These are phyloP conservation scores for Beauveria brongniartii DNA, from an alignment of 2,329 filamentous ascomycete genomes.

Conservation along the genomic window DNA sequence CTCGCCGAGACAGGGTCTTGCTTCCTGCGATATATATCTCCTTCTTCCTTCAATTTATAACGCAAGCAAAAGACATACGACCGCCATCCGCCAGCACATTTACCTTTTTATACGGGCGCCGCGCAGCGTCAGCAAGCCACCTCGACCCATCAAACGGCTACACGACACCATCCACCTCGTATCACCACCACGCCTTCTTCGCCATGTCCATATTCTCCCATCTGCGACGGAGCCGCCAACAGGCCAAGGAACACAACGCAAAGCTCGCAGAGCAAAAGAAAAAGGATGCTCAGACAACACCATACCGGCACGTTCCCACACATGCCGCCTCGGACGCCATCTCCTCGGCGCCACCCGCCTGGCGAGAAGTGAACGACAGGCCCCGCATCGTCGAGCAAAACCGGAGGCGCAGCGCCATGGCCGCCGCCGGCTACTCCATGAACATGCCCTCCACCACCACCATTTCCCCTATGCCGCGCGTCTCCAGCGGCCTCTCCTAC, in stretches of 20 bases:
- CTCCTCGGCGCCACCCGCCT: conserved; percentile 43
- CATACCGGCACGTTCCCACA: conserved; percentile 53
- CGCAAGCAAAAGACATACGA: not conserved
- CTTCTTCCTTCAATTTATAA: not conserved
- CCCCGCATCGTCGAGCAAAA: conserved; percentile 42
- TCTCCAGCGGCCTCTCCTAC: conserved; percentile 38
- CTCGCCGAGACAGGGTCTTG: not conserved
- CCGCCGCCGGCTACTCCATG: conserved; percentile 29
- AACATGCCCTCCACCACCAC: conserved; percentile 20
- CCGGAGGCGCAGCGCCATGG: conserved; percentile 40
- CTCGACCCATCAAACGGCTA: not conserved
- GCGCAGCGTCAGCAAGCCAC: conserved; percentile 2
- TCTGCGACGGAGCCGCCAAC: conserved; percentile 43
- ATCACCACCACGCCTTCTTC: not conserved
- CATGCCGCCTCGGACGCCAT: conserved; percentile 54
- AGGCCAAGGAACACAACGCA: conserved; percentile 45
- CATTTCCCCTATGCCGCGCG: conserved; percentile 29
- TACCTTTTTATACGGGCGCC: not conserved
- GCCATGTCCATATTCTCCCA: conserved; percentile 51
- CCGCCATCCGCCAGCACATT: not conserved
- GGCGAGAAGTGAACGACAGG: conserved; percentile 37
- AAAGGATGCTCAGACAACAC: conserved; percentile 29
- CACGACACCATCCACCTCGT: not conserved
- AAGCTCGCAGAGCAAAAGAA: conserved; percentile 41
- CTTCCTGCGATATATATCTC: not conserved